phyloP scores from a whole-genome alignment of 2,329 filamentous ascomycete species.

The Colletotrichum filicis region DNA sequence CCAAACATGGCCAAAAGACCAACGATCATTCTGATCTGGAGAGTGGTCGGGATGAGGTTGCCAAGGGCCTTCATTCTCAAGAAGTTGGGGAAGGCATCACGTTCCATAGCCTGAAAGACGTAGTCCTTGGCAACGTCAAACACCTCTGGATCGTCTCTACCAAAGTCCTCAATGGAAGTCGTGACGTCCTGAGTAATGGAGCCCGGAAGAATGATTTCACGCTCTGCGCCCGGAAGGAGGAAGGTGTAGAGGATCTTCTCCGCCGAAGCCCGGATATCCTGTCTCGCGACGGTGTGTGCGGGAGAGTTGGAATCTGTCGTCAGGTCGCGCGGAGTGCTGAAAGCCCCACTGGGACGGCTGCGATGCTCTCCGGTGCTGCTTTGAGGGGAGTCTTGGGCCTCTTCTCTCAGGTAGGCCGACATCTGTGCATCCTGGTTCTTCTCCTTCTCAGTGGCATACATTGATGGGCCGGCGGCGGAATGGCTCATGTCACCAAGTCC shows the following conservation, averaged over 20 bases:
- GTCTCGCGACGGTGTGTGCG: slow-evolving; percentile 83
- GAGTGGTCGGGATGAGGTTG: slow-evolving; percentile 91
- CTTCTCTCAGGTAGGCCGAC: slow-evolving; percentile 86
- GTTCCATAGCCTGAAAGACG: slow-evolving; percentile 99
- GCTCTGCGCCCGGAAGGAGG: slow-evolving; percentile 91
- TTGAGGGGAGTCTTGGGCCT: slow-evolving; percentile 66
- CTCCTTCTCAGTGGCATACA: slow-evolving; percentile 75
- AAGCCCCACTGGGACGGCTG: slow-evolving; percentile 64
- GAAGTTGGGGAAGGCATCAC: slow-evolving; percentile 98
- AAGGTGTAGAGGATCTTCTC: slow-evolving; percentile 99
- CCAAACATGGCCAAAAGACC: slow-evolving; percentile 89
- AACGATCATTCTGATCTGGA: slow-evolving; percentile 85
- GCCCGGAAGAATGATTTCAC: slow-evolving; percentile 93
- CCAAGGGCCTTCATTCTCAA: slow-evolving; percentile 94
- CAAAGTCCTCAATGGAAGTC: slow-evolving; percentile 87
- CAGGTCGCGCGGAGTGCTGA: slow-evolving; percentile 68
- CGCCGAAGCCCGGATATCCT: slow-evolving; percentile 91
- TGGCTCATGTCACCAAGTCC: slow-evolving; percentile 74
- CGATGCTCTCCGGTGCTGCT: slow-evolving; percentile 57
- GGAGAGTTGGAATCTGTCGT: slow-evolving; percentile 85
- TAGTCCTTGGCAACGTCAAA: slow-evolving; percentile 99
- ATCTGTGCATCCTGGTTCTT: slow-evolving; percentile 88
- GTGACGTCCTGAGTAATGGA: slow-evolving; percentile 89
- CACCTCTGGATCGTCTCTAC: slow-evolving; percentile 94
- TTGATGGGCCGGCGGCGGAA: slow-evolving; percentile 68